Base-by-base conservation (phyloP, 345 rosid species). In the Moricandia arvensis region DNA sequence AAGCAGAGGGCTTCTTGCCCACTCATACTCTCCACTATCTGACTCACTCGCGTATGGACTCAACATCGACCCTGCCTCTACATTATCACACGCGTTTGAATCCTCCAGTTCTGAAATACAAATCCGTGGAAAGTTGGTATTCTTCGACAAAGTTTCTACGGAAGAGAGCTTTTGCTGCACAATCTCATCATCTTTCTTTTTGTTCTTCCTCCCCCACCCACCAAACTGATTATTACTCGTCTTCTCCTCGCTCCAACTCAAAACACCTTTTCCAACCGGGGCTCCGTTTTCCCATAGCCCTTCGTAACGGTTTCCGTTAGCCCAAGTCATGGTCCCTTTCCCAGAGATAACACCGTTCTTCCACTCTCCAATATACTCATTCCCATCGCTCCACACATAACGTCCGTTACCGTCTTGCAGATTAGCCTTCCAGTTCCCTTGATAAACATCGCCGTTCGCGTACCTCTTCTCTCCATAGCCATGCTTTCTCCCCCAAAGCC, bases 241-340 rank as follows among this genome's bases (percentile, higher is more conserved):
- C 66, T 69, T 75, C 69, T 82, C 82, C 30, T 76, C 85, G 16
- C 63, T 78, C 82, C 86, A 87, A 49, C 83, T 83, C 15, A 87
- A 81, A 7, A 85, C 80, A 17, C 93, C 91, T 68, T 85, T 83
- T 6, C 93, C 93, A 57, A 78, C 80, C 0, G 96, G 96, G 6
- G 84, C 82, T 10, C 91, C 91, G 8, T 86, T 84, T 54, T 87
- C 90, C 96, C 96, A 90, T 1, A 65, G 31, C 47, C 96, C 96
- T 26, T 85, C 84, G 47, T 81, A 88, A 10, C 83, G 76, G 60
- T 87, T 90, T 49, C 93, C 89, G 27, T 87, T 82, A 31, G 77
- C 82, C 89, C 88, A 90, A 0, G 79, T 59, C 84, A 90, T 71
- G 7, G 79, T 60, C 1, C 96, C 93, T 37, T 69, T 82, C 11